phyloP scores from a whole-genome alignment of 2,329 filamentous ascomycete species.

The Fusarium anguioides region DNA sequence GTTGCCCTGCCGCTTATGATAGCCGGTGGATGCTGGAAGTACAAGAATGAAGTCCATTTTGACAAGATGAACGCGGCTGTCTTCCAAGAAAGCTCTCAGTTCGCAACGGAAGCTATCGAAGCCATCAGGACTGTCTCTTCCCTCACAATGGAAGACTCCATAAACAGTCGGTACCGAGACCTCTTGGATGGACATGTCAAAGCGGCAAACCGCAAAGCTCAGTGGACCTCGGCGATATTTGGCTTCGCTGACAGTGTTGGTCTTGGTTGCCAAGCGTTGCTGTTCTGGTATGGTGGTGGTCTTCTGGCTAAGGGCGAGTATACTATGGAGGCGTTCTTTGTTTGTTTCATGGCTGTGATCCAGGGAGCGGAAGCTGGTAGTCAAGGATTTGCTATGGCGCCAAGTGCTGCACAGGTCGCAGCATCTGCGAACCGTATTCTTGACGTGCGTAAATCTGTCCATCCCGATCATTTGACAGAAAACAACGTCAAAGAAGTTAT shows the following conservation, averaged over 20 bases:
- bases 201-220: slow-evolving; percentile 47
- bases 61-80: slow-evolving; percentile 67
- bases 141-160: slow-evolving; percentile 69
- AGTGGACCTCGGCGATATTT: slow-evolving; percentile 49
- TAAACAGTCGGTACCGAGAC: slow-evolving; percentile 54
- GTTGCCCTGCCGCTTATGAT: slow-evolving; percentile 51
- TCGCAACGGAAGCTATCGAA: slow-evolving; percentile 70
- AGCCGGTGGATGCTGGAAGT: slow-evolving; percentile 50
- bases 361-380: slow-evolving; percentile 59
- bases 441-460: slow-evolving; percentile 34
- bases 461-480: background rate
- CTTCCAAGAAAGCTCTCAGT: slow-evolving; percentile 70
- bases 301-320: slow-evolving; percentile 47
- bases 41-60: slow-evolving; percentile 64
- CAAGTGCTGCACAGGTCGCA: slow-evolving; percentile 35
- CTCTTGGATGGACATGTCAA: slow-evolving; percentile 52
- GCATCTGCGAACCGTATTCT: slow-evolving; percentile 46
- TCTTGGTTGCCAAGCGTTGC: slow-evolving; percentile 59
- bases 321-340: slow-evolving; percentile 60
- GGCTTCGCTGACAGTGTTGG: slow-evolving; percentile 53
- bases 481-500: slow-evolving; percentile 34
- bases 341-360: slow-evolving; percentile 63
- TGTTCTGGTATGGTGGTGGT: slow-evolving; percentile 62
- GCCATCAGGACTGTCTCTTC: slow-evolving; percentile 72
- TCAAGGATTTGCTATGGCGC: slow-evolving; percentile 26